Conservation (phyloP, 805 yeast species). For the Yarrowia sp. region DNA sequence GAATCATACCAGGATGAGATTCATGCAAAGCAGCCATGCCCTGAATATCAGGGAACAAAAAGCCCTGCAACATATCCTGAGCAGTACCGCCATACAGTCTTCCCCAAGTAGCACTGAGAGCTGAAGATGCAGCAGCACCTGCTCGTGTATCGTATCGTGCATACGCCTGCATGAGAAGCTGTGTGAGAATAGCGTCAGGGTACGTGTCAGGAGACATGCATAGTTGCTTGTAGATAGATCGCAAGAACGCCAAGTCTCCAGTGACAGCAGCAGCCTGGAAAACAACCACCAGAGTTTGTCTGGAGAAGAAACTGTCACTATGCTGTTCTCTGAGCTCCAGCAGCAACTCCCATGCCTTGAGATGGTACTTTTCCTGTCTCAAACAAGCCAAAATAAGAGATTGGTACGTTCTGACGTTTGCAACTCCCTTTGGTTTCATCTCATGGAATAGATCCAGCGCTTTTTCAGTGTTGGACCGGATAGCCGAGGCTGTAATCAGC, state of each 20-base stretch:
- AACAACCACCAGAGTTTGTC: conserved; percentile 18
- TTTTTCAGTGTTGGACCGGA: background rate
- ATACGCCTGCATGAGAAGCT: conserved; percentile 20
- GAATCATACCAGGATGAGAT: background rate
- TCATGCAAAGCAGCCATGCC: background rate
- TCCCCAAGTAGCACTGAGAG: conserved; percentile 1
- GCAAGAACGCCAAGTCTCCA: background rate
- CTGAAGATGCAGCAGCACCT: background rate
- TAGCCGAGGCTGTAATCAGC: conserved; percentile 14
- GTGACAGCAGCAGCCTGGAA: conserved; percentile 23
- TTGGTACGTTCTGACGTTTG: conserved; percentile 17
- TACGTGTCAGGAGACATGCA: conserved; percentile 11
- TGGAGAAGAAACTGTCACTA: conserved; percentile 2
- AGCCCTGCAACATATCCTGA: conserved; percentile 12
- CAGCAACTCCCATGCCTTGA: conserved; percentile 19
- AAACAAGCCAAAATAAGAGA: conserved; percentile 5
- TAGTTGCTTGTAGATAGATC: conserved; percentile 16
- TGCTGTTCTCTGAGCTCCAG: conserved; percentile 20
- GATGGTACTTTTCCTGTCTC: conserved; percentile 9
- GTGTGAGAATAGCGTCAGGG: conserved; percentile 17
- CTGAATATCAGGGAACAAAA: background rate
- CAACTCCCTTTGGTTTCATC: background rate
- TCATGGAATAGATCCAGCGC: conserved; percentile 21
- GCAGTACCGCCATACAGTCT: conserved; percentile 7
- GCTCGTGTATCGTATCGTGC: background rate